Base-by-base conservation (phyloP, 164 flowering plant genomes). In the Berberis thunbergii region DNA sequence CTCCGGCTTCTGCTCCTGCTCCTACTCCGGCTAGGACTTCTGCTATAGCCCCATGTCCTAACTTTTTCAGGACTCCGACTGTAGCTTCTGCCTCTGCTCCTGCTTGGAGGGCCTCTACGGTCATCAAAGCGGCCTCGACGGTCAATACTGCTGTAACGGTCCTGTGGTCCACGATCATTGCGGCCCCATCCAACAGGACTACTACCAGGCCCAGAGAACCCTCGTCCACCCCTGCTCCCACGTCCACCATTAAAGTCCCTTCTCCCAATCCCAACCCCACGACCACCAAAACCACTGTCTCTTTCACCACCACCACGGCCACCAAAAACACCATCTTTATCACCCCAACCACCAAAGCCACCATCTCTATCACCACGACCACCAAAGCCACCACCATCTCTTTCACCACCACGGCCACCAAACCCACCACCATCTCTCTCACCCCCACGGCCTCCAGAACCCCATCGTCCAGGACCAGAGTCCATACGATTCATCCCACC, bases 401-500 rank as follows among this genome's bases (percentile, higher is more conserved):
- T 26, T 26, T 26, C 26, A 26, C 26, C 26, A 0, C 26, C 26
- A 26, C 26, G 26, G 26, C 26, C 26, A 26, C 26, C 26, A 26
- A 26, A 26, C 26, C 26, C 26, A 55, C 58, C 58, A 6, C 58
- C 58, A 38, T 13, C 13, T 4, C 41, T 55, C 58, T 26, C 26
- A 26, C 41, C 13, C n/a, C 58, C 8, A 8, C 39, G n/a, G 57
- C 79, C 81, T 53, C 81, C 84, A 58, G 77, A 79, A 65, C 77
- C 88, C 72, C 85, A 76, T 11, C 78, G 79, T 12, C 79, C 81
- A 64, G 79, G 78, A 66, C 79, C 76, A 73, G 86, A 63, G 63
- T 77, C 89, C 69, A 72, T 74, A 63, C 85, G 87, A 62, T 46
- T 75, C 68, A 76, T 67, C 12, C 76, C 79, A 58, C 81, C 78